Conservation (phyloP, 2,329 filamentous ascomycete species). For the Pseudogymnoascus sp. region DNA sequence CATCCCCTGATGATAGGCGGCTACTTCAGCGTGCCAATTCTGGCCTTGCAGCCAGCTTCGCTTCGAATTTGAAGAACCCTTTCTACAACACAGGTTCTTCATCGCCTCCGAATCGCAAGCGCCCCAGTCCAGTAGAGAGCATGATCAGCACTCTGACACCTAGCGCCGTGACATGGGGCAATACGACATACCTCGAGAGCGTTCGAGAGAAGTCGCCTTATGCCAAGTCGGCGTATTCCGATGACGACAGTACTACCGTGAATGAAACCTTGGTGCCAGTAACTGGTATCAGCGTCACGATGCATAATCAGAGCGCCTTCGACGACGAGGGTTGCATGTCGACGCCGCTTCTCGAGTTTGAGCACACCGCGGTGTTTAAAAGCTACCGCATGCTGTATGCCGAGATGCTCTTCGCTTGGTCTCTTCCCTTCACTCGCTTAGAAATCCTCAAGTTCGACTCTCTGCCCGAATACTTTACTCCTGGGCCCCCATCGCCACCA, state of each 20-base stretch:
- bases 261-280: slow-evolving; percentile 17
- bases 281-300: slow-evolving; percentile 37
- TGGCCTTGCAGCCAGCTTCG: slow-evolving; percentile 50
- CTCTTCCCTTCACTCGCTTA: slow-evolving; percentile 54
- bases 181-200: slow-evolving; percentile 33
- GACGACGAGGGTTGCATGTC: slow-evolving; percentile 63
- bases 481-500: slow-evolving; percentile 22
- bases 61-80: slow-evolving; percentile 46
- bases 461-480: slow-evolving; percentile 42
- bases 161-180: slow-evolving; percentile 34
- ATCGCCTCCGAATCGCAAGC: slow-evolving; percentile 46
- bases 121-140: slow-evolving; percentile 56
- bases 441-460: slow-evolving; percentile 67
- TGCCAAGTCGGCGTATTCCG: slow-evolving; percentile 26
- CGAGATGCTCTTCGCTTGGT: slow-evolving; percentile 64
- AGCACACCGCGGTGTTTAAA: slow-evolving; percentile 45
- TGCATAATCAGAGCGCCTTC: slow-evolving; percentile 59
- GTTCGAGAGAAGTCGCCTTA: slow-evolving; percentile 28
- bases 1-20: slow-evolving; percentile 50
- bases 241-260: slow-evolving; percentile 24
- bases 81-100: slow-evolving; percentile 33
- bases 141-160: slow-evolving; percentile 50
- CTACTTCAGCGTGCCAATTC: slow-evolving; percentile 49
- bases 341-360: slow-evolving; percentile 49
- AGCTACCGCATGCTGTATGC: slow-evolving; percentile 60